Percentiles rank a stretch among this genome's conserved stretches.
These are phyloP conservation scores for Mytilinidion resinicola DNA, from an alignment of 495 filamentous ascomycete genomes.

Conservation along the genomic window DNA sequence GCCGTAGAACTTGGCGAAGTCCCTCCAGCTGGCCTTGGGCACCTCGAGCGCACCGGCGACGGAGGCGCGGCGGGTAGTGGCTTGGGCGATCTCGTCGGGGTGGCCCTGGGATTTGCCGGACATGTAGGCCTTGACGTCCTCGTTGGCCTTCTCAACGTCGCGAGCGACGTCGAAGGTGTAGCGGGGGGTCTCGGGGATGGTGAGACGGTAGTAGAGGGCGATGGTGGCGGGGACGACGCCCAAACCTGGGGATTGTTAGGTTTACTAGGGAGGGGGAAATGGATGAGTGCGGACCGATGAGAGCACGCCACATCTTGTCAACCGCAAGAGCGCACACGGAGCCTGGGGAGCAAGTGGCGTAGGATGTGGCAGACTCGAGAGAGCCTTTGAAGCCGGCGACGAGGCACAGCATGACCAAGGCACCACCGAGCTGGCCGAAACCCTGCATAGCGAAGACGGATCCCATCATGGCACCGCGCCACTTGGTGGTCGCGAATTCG, in stretches of 20 bases:
- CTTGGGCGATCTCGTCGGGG: conserved; percentile 56
- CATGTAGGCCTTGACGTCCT: conserved; percentile 53
- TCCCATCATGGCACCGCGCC: conserved; percentile 83
- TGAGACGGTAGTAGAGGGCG: conserved; percentile 81
- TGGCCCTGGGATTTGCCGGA: conserved; percentile 43
- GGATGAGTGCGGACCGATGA: conserved; percentile 48
- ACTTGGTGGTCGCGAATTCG: conserved; percentile 75
- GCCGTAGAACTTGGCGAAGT: conserved; percentile 59
- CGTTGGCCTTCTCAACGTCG: conserved; percentile 62
- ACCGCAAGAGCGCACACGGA: conserved; percentile 63
- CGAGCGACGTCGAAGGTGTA: conserved; percentile 78
- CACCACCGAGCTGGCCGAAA: conserved; percentile 66
- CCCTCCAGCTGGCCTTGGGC: conserved; percentile 56
- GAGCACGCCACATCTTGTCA: conserved; percentile 81
- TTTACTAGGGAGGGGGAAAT: not conserved
- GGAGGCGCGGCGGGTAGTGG: conserved; percentile 43
- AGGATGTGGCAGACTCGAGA: conserved; percentile 45
- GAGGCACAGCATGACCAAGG: conserved; percentile 64
- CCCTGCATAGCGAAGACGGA: conserved; percentile 82
- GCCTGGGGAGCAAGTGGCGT: conserved; percentile 43
- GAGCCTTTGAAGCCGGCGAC: conserved; percentile 65
- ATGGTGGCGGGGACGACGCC: conserved; percentile 71
- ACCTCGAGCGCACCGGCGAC: conserved; percentile 41
- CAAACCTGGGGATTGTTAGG: conserved; percentile 33
- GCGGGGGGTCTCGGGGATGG: conserved; percentile 77